Base-by-base conservation (phyloP, 2,329 filamentous ascomycete species). In the Epichloe bromicola region DNA sequence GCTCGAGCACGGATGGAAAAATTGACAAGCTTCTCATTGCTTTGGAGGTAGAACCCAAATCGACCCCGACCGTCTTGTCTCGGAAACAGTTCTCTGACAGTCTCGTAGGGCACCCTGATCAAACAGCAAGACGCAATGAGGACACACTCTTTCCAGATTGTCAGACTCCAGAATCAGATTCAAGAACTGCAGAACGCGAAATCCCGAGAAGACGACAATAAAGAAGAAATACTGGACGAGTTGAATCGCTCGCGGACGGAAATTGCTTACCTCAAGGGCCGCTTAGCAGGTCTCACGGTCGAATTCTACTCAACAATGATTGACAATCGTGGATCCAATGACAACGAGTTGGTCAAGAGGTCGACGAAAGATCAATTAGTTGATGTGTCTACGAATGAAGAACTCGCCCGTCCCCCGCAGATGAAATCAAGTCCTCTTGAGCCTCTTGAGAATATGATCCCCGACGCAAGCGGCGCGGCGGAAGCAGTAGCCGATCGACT, bases 111-210 rank as follows among this genome's bases (percentile, higher is more conserved):
- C 10, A 23, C 19, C 5, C 19, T 50, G 15, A 30, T 6, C 40
- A 44, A 48, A 26, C 37, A 38, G 37, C 26, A 34, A 36, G 30
- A 45, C 5, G 38, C 33, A 4, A 33, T 36, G 43, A 30, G 40
- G 19, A 39, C 52, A 48, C 50, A 58, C 44, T 55, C 53, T 1
- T 54, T 58, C 37, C 55, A 58, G 26, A 46, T 58, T n/a, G 55
- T 55, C 15, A 42, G 47, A 2, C 40, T 55, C 5, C 53, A 55
- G 38, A 54, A 49, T 10, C 53, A 55, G 36, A 34, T 56, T 2
- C 41, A 50, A 14, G 10, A 48, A 1, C 20, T 56, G 6, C 46
- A 49, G 6, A 43, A 45, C 2, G 26, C 38, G 8, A 40, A 38
- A 1, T 19, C 11, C 1, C 6, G 44, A n/a, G 40, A 48, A 17